Conservation (phyloP, 345 rosid genomes). For the Pistacia vera region DNA sequence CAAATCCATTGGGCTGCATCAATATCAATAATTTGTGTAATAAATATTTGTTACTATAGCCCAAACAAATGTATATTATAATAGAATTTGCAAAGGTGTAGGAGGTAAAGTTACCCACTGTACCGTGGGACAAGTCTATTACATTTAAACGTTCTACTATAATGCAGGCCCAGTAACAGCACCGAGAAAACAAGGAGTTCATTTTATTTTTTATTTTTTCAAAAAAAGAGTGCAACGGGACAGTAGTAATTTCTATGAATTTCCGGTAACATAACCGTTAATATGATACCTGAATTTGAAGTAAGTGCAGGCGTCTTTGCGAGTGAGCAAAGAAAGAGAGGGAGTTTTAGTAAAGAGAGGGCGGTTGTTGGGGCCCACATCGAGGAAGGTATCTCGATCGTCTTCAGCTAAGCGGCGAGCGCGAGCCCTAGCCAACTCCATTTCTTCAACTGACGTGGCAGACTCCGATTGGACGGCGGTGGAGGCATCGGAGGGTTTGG, state of each 20-base stretch:
- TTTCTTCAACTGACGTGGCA: conserved; percentile 39
- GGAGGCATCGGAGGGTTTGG: conserved; percentile 36
- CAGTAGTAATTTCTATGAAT: neutral
- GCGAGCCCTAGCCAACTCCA: conserved; percentile 53
- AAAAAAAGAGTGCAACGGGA: too few relatives aligned
- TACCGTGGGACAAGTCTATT: too few relatives aligned
- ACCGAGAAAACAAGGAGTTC: too few relatives aligned
- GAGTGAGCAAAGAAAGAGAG: conserved; percentile 65
- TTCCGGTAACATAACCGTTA: neutral
- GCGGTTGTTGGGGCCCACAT: conserved; percentile 66
- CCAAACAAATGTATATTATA: too few relatives aligned
- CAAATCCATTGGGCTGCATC: too few relatives aligned
- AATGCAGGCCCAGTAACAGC: too few relatives aligned
- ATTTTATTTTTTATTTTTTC: too few relatives aligned
- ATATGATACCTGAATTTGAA: conserved; percentile 59
- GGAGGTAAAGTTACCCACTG: too few relatives aligned
- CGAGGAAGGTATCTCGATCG: conserved; percentile 64
- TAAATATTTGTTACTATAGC: too few relatives aligned
- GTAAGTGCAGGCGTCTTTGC: conserved; percentile 64
- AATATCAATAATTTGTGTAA: too few relatives aligned
- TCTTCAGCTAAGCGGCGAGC: conserved; percentile 63
- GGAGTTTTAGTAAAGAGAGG: conserved; percentile 74
- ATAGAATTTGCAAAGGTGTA: too few relatives aligned
- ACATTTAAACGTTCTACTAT: too few relatives aligned
- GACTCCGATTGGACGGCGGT: conserved; percentile 36